These are phyloP conservation scores for Agaricus sinodeliciosus DNA, from an alignment of 768 basidiomycete genomes.

Conservation along the genomic window DNA sequence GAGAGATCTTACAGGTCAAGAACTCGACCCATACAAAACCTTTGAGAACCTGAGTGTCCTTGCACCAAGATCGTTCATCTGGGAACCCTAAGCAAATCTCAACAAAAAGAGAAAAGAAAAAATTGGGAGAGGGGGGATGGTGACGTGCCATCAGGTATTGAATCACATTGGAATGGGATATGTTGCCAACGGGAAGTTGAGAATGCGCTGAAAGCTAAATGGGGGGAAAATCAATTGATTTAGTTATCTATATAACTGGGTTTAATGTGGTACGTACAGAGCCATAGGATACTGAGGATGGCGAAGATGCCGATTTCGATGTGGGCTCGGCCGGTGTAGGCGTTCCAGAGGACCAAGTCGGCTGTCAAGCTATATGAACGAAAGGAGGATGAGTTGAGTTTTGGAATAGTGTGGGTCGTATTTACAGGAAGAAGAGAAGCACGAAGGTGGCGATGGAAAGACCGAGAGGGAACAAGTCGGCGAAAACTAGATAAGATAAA, in stretches of 20 bases:
- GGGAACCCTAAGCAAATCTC: slow-evolving; percentile 26
- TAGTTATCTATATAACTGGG: not conserved
- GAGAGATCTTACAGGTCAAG: slow-evolving; percentile 32
- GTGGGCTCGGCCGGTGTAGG: slow-evolving; percentile 39
- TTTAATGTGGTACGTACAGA: slow-evolving; percentile 29
- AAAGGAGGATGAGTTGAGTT: not conserved
- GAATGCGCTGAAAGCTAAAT: slow-evolving; percentile 49
- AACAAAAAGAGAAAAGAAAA: not conserved
- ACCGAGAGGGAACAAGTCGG: slow-evolving; percentile 56
- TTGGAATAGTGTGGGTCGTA: slow-evolving; percentile 8
- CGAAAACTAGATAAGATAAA: slow-evolving; percentile 31
- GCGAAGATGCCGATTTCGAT: slow-evolving; percentile 41
- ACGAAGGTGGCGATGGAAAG: slow-evolving; percentile 47
- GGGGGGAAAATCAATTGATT: not conserved
- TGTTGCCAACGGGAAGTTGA: slow-evolving; percentile 51
- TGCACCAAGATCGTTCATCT: slow-evolving; percentile 46
- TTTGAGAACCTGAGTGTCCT: slow-evolving; percentile 46
- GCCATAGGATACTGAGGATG: slow-evolving; percentile 45
- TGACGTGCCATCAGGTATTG: slow-evolving; percentile 40
- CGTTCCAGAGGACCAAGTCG: slow-evolving; percentile 34
- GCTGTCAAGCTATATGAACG: slow-evolving; percentile 28
- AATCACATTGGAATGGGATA: slow-evolving; percentile 39
- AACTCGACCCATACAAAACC: slow-evolving; percentile 56
- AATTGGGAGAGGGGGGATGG: not conserved
- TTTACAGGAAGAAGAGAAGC: slow-evolving; percentile 37